Evolutionary conservation across 306 rosid genomes (phyloP), one percentile per base, ranked within the genome.

Genomic region (Heteromeles arbutifolia): DNA sequence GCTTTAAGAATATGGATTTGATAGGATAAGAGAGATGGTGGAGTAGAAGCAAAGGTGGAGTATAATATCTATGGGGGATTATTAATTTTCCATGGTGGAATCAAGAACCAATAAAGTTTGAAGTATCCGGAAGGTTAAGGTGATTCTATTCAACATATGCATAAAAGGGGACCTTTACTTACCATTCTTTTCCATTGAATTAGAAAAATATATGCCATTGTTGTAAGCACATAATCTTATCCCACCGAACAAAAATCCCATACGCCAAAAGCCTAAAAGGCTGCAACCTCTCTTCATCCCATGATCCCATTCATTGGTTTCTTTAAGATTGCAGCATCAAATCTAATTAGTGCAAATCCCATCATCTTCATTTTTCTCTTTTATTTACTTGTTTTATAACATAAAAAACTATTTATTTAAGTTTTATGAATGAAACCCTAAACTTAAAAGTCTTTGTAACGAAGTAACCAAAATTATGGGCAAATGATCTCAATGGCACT

Each of bases 1-100:
- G 24, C 73, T 53, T 65, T 75, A 65, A 64, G 64, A 50, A 63
- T 28, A 66, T 76, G 73, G 79, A 66, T 76, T 76, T 65, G 79
- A 65, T 76, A 25, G 48, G 63, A 65, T 65, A 50, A 15, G 24
- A 64, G 70, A 62, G 56, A 41, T 65, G 54, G 79, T 76, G 79
- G 73, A 76, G 79, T 66, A 34, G 54, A 75, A 74, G 65, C 37
- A 66, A 66, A 66, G 79, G 25, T 62, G 0, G 45, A 29, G 61
- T 8, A 74, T 62, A 62, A 73, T 62, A 43, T 74, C 59, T 21
- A 24, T 31, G 13, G 5, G 56, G 8, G 69, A 18, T 65, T 32
- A 14, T 52, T 65, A 32, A 17, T 45, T 31, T 54, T 26, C 66
- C 72, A 66, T 24, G 65, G 61, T 34, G 54, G 73, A 66, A 76